Evolutionary conservation across 202 grass and related monocot species (phyloP), one percentile per base, ranked within the genome.

Genomic region (Schoenoplectus tabernaemontani): DNA sequence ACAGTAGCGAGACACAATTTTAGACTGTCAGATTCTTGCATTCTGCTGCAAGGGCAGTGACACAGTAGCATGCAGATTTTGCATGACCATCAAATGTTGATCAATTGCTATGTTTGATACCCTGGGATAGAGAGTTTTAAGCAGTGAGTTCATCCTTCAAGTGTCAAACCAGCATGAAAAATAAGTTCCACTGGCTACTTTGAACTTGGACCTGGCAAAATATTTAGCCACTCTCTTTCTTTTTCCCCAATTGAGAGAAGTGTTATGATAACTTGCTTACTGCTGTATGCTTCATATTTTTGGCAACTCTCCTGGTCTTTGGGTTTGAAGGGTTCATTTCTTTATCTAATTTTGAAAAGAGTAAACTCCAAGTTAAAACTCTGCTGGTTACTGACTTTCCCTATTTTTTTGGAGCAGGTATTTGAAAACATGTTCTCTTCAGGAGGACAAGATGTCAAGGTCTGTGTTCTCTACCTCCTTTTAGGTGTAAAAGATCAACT

Each of bases 381-480:
- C 53, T 34, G 38, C 34, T 57, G 68, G 57, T 44, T 26, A 41
- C 44, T 28, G 58, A 68, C 53, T 80, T 93, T 24, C 81, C 76
- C 76, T 3, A 59, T 70, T 62, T 72, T 80, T 54, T 54, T 70
- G 9, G 77, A 85, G 36, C 87, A 98, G 96, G 81, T 90, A n/a
- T 90, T 98, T 85, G 92, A 80, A 37, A 87, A 80, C 81, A 78
- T 78, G 5, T 92, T 87, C 62, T 77, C 59, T 7, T 53, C 73
- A 34, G 86, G 83, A 77, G 96, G 91, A 51, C 85, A 77, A 88
- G 91, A 98, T 90, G 89, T 98, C 81, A 87, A 98, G 96, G 96
- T 98, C 82, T 61, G 28, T 36, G 39, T 79, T 16, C 43, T 85
- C 56, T 82, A 54, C 32, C 47, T 59, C 79, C 71, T 80, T 53